Conservation (phyloP, 305 asterid species). For the Fraxinus latifolia region DNA sequence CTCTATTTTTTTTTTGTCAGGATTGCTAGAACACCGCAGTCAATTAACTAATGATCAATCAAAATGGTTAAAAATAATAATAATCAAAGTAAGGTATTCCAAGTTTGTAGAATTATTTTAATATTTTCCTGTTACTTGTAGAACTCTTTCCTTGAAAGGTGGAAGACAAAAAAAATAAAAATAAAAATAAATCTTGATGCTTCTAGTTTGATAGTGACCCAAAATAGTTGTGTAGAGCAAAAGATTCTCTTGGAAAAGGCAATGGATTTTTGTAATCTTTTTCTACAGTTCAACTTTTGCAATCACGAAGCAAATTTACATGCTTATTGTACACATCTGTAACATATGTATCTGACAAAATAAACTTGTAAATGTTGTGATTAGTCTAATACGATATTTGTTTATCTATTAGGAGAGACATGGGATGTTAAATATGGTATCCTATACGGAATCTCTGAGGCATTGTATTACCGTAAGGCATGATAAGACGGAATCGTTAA, state of each 20-base stretch:
- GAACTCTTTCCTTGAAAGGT: background rate
- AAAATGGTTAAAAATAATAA: background rate
- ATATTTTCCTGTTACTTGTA: background rate
- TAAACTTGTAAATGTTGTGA: background rate
- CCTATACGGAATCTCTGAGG: background rate
- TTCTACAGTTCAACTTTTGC: background rate
- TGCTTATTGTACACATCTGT: background rate
- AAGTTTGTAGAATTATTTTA: background rate
- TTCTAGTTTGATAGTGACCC: background rate
- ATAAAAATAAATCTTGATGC: background rate
- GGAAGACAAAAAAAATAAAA: background rate
- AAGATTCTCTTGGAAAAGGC: background rate
- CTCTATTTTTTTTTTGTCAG: slow-evolving; percentile 5
- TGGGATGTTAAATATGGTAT: background rate
- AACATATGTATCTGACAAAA: background rate
- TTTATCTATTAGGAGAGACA: background rate
- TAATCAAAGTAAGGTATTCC: background rate
- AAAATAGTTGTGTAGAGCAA: background rate
- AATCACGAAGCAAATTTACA: background rate
- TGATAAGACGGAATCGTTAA: background rate
- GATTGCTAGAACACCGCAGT: background rate
- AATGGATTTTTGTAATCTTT: background rate
- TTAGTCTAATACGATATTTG: background rate
- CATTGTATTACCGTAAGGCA: background rate
- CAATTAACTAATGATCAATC: background rate